Conservation (phyloP, 805 yeast genomes). For the Helenozyma rhizophorensis region DNA sequence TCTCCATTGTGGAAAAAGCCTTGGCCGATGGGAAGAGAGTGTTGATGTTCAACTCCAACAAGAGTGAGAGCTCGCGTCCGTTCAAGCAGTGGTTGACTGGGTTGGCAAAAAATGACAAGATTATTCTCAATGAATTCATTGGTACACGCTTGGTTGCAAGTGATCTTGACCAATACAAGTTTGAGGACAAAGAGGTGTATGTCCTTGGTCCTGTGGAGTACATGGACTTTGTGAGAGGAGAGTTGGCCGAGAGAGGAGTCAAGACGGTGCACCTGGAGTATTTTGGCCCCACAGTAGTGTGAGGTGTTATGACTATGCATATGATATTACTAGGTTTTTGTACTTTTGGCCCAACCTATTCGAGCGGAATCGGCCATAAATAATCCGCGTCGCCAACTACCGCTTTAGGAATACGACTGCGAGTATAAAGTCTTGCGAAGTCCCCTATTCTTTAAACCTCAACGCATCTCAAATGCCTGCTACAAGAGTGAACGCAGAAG, state of each 20-base stretch:
- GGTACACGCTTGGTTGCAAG: conserved; percentile 10
- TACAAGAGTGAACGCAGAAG: background rate
- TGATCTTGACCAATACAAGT: conserved; percentile 20
- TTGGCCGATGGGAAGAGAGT: conserved; percentile 27
- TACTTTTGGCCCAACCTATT: too few species aligned
- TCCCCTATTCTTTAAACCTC: background rate
- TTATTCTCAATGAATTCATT: conserved; percentile 21
- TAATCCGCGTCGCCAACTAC: background rate
- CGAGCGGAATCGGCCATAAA: too few species aligned
- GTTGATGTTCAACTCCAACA: conserved; percentile 32
- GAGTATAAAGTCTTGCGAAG: background rate
- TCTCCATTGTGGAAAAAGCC: conserved; percentile 47
- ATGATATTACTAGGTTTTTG: too few species aligned
- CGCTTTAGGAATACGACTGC: background rate
- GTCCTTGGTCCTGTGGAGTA: conserved; percentile 32
- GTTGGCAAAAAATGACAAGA: conserved; percentile 11
- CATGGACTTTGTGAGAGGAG: conserved; percentile 23
- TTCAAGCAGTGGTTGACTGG: conserved; percentile 19
- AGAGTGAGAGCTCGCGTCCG: conserved; percentile 16
- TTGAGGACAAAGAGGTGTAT: conserved; percentile 21
- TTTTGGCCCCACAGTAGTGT: conserved; percentile 28
- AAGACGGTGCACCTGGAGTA: conserved; percentile 21
- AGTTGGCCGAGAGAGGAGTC: conserved; percentile 17
- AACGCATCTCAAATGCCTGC: background rate
- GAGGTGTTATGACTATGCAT: too few species aligned